Evolutionary conservation across 768 basidiomycete species (phyloP).

Genomic region (Kwoniella dejecticola): DNA sequence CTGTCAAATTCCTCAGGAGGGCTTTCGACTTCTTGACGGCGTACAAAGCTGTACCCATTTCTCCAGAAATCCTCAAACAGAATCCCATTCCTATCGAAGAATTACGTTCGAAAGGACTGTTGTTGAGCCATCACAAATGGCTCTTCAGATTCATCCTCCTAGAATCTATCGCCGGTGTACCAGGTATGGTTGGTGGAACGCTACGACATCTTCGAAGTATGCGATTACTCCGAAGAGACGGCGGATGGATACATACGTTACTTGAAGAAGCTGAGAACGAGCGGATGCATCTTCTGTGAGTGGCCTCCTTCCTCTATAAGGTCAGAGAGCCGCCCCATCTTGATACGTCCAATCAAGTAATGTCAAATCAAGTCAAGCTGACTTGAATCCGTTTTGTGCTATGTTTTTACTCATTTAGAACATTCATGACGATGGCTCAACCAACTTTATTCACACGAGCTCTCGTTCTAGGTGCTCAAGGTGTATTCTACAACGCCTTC

Average conservation of each 20-base stretch:
- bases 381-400: too few species aligned
- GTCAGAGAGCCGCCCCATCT: too few species aligned
- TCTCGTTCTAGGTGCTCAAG: slow-evolving; percentile 85
- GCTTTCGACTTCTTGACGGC: slow-evolving; percentile 82
- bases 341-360: too few species aligned
- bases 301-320: slow-evolving; percentile 21
- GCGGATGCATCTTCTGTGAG: slow-evolving; percentile 88
- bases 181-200: slow-evolving; percentile 72
- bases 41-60: slow-evolving; percentile 74
- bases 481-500: slow-evolving; percentile 63
- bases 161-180: slow-evolving; percentile 90
- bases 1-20: slow-evolving; percentile 65
- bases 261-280: slow-evolving; percentile 96
- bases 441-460: slow-evolving; percentile 79
- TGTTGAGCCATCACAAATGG: slow-evolving; percentile 77
- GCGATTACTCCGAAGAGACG: slow-evolving; percentile 75
- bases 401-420: slow-evolving; percentile 60
- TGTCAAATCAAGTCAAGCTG: too few species aligned
- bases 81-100: slow-evolving; percentile 70
- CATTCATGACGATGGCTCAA: slow-evolving; percentile 88
- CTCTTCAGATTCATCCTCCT: slow-evolving; percentile 66
- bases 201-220: slow-evolving; percentile 84
- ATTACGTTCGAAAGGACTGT: slow-evolving; percentile 71
- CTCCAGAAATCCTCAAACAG: slow-evolving; percentile 46
- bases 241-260: slow-evolving; percentile 86